A percentile compares a stretch with the other conserved stretches of the same genome.
Conservation (phyloP, 2,329 filamentous ascomycete species). For the Fusarium nisikadoi region DNA sequence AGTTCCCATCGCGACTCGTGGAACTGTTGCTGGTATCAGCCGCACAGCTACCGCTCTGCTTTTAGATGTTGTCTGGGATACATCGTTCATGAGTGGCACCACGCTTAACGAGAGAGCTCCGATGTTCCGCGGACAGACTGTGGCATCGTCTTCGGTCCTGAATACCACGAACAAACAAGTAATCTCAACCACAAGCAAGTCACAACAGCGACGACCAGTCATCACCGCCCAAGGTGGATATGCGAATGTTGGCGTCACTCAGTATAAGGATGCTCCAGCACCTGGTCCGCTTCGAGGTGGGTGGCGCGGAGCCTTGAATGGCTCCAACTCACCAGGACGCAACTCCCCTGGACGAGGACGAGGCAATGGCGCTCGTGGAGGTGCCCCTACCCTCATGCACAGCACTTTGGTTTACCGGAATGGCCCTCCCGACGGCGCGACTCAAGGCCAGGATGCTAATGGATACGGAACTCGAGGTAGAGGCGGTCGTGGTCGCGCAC, state of each 20-base stretch:
- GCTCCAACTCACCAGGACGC: conserved; percentile 54
- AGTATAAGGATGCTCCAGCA: conserved; percentile 68
- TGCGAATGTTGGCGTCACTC: conserved; percentile 68
- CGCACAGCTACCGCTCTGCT: conserved; percentile 84
- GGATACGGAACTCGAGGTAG: conserved; percentile 40
- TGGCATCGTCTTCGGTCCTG: conserved; percentile 86
- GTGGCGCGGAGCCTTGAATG: conserved; percentile 68
- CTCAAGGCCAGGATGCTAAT: conserved; percentile 45
- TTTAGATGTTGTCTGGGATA: conserved; percentile 93
- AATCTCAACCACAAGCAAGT: conserved; percentile 69
- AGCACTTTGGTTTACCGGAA: conserved; percentile 65
- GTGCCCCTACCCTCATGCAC: conserved; percentile 58
- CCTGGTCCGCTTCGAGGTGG: conserved; percentile 66
- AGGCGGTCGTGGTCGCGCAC: conserved; percentile 49
- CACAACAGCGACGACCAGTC: conserved; percentile 62
- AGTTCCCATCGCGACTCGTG: conserved; percentile 89
- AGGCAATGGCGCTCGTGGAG: conserved; percentile 51
- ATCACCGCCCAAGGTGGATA: conserved; percentile 61
- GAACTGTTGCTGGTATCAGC: conserved; percentile 95
- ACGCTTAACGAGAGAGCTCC: conserved; percentile 90
- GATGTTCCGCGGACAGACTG: conserved; percentile 92
- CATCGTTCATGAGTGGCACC: conserved; percentile 96
- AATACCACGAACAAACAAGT: conserved; percentile 88
- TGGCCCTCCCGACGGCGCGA: conserved; percentile 46
- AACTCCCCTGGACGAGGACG: conserved; percentile 53